Conservation (phyloP, 2,329 filamentous ascomycete genomes). For the Beauveria sp. region DNA sequence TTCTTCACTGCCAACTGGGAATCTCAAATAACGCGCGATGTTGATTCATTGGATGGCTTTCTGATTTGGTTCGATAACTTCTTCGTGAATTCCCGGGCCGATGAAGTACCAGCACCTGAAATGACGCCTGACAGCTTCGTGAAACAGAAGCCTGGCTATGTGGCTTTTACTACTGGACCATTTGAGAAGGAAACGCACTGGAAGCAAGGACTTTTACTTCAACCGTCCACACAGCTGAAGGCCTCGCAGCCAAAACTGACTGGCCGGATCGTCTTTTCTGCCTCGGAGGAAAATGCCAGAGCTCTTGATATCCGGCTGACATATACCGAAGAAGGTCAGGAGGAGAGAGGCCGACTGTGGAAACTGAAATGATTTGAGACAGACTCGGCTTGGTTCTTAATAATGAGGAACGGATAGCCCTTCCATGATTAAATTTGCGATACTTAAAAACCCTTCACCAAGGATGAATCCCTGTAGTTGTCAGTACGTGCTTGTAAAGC, state of each 20-base stretch:
- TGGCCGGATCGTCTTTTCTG: conserved; percentile 64
- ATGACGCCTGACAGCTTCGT: conserved; percentile 57
- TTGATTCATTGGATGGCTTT: conserved; percentile 72
- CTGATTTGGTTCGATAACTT: conserved; percentile 92
- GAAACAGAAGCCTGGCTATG: conserved; percentile 48
- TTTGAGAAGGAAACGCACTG: conserved; percentile 74
- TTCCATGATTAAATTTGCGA: conserved; percentile 78
- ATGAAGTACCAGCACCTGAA: conserved; percentile 40
- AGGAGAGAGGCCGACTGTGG: conserved; percentile 42
- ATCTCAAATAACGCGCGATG: conserved; percentile 49
- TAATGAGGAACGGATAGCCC: conserved; percentile 57
- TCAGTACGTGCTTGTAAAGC: background rate
- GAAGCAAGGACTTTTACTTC: conserved; percentile 73
- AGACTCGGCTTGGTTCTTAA: background rate
- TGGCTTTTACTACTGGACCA: conserved; percentile 81
- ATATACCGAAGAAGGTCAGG: conserved; percentile 45
- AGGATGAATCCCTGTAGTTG: conserved; percentile 67
- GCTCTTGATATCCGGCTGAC: conserved; percentile 56
- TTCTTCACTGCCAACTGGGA: conserved; percentile 65
- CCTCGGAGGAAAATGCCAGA: conserved; percentile 61
- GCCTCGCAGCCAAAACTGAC: conserved; percentile 48
- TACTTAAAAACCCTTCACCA: conserved; percentile 85
- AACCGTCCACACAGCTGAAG: conserved; percentile 48
- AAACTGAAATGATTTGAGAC: conserved; percentile 31
- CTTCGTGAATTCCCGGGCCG: conserved; percentile 59